A percentile compares a stretch with the other conserved stretches of the same genome.
phyloP scores from a whole-genome alignment of 2,329 filamentous ascomycete species.

The Fusarium sp. region DNA sequence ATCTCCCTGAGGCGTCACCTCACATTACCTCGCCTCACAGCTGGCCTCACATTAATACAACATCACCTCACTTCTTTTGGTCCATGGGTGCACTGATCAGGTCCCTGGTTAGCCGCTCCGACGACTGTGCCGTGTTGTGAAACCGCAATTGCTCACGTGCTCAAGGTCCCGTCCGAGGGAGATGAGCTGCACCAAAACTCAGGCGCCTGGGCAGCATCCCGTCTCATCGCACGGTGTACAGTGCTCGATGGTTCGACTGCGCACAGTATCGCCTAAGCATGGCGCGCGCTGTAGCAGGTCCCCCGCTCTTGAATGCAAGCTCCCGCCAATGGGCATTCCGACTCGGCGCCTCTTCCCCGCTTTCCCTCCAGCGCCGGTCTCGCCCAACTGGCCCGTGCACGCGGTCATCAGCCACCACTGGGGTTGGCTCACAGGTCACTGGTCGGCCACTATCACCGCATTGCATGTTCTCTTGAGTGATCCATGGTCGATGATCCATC shows the following conservation, averaged over 20 bases:
- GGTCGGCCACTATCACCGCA: constrained; percentile 38
- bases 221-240: background rate
- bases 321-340: constrained; percentile 27
- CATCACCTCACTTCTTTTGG: constrained; percentile 15
- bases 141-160: constrained; percentile 4
- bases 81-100: background rate
- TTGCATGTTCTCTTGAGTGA: constrained; percentile 33
- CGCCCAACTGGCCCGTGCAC: constrained; percentile 29
- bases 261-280: constrained; percentile 21
- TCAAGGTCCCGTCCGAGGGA: background rate
- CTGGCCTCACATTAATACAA: constrained; percentile 24
- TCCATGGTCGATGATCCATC: constrained; percentile 25
- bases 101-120: background rate
- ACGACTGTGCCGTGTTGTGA: background rate
- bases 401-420: constrained; percentile 27
- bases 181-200: constrained; percentile 1
- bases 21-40: constrained; percentile 28
- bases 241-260: background rate
- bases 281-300: constrained; percentile 31
- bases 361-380: constrained; percentile 17
- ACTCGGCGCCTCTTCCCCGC: constrained; percentile 36
- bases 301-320: constrained; percentile 30
- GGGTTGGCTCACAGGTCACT: constrained; percentile 21
- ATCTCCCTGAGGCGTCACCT: constrained; percentile 14
- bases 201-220: background rate